Evolutionary conservation across 2,329 filamentous ascomycete species (phyloP), one percentile per base, ranked within the genome.

Genomic region (Aureobasidium melanogenum): DNA sequence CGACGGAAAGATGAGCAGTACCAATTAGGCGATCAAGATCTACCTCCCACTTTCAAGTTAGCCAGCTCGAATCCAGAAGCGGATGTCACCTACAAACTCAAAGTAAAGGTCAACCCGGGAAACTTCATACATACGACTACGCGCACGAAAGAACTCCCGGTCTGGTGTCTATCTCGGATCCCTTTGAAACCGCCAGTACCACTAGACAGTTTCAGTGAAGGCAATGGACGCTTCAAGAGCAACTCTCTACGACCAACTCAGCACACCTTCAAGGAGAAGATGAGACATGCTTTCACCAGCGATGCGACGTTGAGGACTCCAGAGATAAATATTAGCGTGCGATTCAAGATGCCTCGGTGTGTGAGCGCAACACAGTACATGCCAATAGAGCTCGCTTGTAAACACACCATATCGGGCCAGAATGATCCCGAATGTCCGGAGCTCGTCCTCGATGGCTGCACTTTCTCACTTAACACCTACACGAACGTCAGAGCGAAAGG

Each of bases 201-300:
- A 5, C 19, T 52, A 14, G 12, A 36, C 7, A 38, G 19, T 14
- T 22, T 10, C 8, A 38, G 47, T 26, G 10, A 24, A 22, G 57
- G 48, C 14, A 30, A 60, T 15, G 38, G 48, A 12, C 28, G 44
- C n/a, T 60, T 43, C 47, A 60, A 52, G 30, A 60, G 57, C 38
- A 60, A 44, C 4, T 19, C 22, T 14, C 38, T 60, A 9, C 57
- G 57, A 43, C 36, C 48, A 19, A 47, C 24, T 5, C 34, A 60
- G 47, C 57, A 51, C 17, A 39, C 57, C 8, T 52, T 60, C 17
- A 60, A 52, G 19, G 36, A 60, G 26, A 60, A 60, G 44, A 52
- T 60, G 47, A 44, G 9, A 5, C 57, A 60, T 22, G 47, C 51
- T 8, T 60, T 60, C 3, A 39, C 30, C 9, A 52, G 44, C 30